Conservation (phyloP, 768 basidiomycete genomes). For the Xerocomellus intermedius region DNA sequence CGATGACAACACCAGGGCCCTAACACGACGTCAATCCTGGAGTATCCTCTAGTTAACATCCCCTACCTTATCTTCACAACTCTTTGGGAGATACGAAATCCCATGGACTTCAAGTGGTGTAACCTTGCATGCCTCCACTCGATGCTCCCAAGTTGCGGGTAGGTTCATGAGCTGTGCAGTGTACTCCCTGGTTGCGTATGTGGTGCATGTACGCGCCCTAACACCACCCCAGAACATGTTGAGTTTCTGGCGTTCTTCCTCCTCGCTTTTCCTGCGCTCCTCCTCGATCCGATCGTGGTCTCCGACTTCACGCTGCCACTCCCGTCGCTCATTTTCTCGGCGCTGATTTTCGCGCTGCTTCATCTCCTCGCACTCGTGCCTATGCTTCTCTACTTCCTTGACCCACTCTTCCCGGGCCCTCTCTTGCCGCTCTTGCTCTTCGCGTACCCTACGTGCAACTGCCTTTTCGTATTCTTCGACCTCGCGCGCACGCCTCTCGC, state of each 20-base stretch:
- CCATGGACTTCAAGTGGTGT: constrained; percentile 27
- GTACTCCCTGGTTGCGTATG: constrained; percentile 22
- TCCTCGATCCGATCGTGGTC: constrained; percentile 10
- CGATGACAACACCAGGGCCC: constrained; percentile 21
- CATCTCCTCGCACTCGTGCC: constrained; percentile 7
- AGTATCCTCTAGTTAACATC: neutral
- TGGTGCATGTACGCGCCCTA: constrained; percentile 21
- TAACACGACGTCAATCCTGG: neutral
- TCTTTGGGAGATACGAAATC: constrained; percentile 13
- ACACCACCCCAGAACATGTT: constrained; percentile 24
- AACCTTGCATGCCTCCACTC: no score
- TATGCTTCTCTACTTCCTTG: neutral
- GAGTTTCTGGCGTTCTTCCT: constrained; percentile 27
- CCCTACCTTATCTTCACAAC: constrained; percentile 22
- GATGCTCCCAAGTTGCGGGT: no score
- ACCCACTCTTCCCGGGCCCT: neutral
- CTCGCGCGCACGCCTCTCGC: no score
- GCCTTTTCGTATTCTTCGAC: neutral
- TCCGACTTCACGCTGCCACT: constrained; percentile 20
- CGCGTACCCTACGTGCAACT: neutral
- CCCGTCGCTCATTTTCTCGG: constrained; percentile 5
- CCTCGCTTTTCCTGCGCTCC: constrained; percentile 7
- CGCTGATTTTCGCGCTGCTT: neutral
- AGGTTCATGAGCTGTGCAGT: no score
- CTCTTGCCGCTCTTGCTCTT: constrained; percentile 8